These are phyloP conservation scores for Saccharomycopsis javanensis DNA, from an alignment of 805 yeast species.

Conservation along the genomic window DNA sequence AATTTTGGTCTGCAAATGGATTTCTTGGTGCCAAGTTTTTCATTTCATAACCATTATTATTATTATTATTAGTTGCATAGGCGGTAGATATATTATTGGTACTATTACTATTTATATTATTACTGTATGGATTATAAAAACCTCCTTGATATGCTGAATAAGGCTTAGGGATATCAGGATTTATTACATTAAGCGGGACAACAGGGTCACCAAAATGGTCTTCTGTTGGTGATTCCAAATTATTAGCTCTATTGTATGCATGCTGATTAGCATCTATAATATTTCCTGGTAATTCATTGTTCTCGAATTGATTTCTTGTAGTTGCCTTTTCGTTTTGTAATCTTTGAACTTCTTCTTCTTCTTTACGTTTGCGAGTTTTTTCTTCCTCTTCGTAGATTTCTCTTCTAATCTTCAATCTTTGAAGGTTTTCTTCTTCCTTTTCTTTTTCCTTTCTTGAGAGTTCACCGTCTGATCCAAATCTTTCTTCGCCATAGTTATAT, in stretches of 20 bases:
- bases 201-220: neutral
- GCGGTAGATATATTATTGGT: neutral
- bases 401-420: neutral
- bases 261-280: neutral
- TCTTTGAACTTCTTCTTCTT: neutral
- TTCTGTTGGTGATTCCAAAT: neutral
- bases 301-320: neutral
- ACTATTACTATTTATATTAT: neutral
- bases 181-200: neutral
- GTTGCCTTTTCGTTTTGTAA: neutral
- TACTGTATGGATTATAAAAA: neutral
- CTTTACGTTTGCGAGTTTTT: neutral
- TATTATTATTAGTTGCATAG: neutral
- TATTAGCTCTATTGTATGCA: conserved; percentile 3
- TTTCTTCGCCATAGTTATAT: conserved; percentile 7
- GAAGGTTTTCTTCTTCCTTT: neutral
- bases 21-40: neutral
- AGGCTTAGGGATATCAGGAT: neutral
- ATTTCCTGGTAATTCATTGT: neutral
- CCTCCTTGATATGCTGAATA: neutral
- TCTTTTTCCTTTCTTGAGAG: neutral
- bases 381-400: neutral
- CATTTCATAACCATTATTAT: neutral
- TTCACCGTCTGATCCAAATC: conserved; percentile 6
- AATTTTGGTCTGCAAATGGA: neutral